Evolutionary conservation across 257 asterid species (phyloP).

Genomic region (Misopates orontium): DNA sequence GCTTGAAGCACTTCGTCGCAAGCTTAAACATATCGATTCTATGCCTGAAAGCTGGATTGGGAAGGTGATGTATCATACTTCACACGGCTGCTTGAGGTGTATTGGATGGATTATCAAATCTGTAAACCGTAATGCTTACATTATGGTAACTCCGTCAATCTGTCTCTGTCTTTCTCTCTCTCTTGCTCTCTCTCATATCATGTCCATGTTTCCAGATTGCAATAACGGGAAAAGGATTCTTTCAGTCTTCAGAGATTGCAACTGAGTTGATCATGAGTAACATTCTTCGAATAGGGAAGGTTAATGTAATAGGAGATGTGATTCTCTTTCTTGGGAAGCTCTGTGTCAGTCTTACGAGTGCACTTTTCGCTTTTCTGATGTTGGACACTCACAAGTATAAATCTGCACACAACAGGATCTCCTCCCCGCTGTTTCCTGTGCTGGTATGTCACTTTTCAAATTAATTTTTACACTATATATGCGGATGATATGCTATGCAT

Average conservation of each 20-base stretch:
- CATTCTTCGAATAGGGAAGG: slow-evolving; percentile 90
- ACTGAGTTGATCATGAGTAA: slow-evolving; percentile 91
- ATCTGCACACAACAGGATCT: slow-evolving; percentile 82
- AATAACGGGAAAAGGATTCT: slow-evolving; percentile 90
- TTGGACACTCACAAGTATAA: slow-evolving; percentile 76
- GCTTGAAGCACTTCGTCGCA: slow-evolving; percentile 92
- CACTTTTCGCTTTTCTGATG: slow-evolving; percentile 91
- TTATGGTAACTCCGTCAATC: slow-evolving; percentile 56
- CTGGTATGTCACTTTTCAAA: slow-evolving; percentile 51
- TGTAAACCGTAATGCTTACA: slow-evolving; percentile 92
- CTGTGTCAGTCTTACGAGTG: slow-evolving; percentile 90
- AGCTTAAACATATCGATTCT: slow-evolving; percentile 63
- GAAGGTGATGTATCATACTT: slow-evolving; percentile 52
- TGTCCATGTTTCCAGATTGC: slow-evolving; percentile 65
- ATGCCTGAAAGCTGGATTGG: slow-evolving; percentile 68
- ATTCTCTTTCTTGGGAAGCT: slow-evolving; percentile 97
- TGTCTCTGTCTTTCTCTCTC: background rate
- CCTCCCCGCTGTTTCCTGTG: slow-evolving; percentile 93
- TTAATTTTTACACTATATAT: too few species aligned
- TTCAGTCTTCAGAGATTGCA: slow-evolving; percentile 88
- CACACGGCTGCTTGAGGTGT: slow-evolving; percentile 62
- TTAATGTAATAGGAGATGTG: slow-evolving; percentile 90
- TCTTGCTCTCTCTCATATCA: background rate
- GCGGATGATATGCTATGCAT: too few species aligned
- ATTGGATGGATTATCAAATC: slow-evolving; percentile 78